These are phyloP conservation scores for Wickerhamomyces alni DNA, from an alignment of 805 yeast species.

Conservation along the genomic window DNA sequence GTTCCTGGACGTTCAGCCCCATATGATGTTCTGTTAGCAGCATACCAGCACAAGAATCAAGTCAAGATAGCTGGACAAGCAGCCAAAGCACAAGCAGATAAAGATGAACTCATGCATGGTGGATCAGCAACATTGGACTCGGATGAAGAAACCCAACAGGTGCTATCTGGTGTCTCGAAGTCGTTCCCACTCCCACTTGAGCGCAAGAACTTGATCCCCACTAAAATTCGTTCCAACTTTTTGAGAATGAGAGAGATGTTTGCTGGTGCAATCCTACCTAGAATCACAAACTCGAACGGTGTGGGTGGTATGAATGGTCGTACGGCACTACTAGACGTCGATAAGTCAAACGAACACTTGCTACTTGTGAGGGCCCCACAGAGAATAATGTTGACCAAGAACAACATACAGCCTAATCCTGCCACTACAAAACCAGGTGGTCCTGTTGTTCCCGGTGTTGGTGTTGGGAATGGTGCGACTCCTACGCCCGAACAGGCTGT, in stretches of 20 bases:
- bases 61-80: constrained; percentile 81
- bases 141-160: constrained; percentile 90
- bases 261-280: constrained; percentile 73
- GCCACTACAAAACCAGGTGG: neutral
- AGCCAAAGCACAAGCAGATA: constrained; percentile 71
- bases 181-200: constrained; percentile 83
- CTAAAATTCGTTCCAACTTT: constrained; percentile 63
- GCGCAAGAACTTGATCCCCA: constrained; percentile 62
- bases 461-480: neutral
- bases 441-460: neutral
- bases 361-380: constrained; percentile 48
- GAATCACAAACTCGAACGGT: constrained; percentile 48
- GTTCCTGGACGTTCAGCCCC: constrained; percentile 92
- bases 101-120: constrained; percentile 54
- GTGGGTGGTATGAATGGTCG: constrained; percentile 80
- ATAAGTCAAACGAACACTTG: constrained; percentile 59
- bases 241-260: constrained; percentile 91
- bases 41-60: constrained; percentile 89
- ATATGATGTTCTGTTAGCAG: constrained; percentile 80
- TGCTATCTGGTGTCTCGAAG: constrained; percentile 79
- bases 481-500: constrained; percentile 8
- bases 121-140: constrained; percentile 43
- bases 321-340: constrained; percentile 69
- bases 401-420: constrained; percentile 10
- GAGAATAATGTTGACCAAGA: constrained; percentile 24